These are phyloP conservation scores for Calonectria leucothoes DNA, from an alignment of 2,329 filamentous ascomycete genomes.

Conservation along the genomic window DNA sequence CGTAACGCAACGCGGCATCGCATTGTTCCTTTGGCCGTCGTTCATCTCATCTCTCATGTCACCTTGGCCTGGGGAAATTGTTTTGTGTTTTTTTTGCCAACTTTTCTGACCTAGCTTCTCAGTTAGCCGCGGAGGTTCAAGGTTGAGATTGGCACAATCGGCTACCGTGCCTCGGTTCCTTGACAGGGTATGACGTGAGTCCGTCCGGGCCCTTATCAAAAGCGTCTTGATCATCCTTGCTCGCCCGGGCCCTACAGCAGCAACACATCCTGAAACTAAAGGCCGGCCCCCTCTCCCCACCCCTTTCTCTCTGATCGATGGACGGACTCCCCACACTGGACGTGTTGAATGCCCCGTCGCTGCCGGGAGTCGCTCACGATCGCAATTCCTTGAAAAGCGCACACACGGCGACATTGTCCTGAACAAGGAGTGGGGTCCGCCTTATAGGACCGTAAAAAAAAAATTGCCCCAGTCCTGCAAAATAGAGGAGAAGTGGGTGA, in stretches of 20 bases:
- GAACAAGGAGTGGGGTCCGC: constrained; percentile 42
- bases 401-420: constrained; percentile 30
- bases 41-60: constrained; percentile 15
- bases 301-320: constrained; percentile 19
- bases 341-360: constrained; percentile 1
- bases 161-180: background rate
- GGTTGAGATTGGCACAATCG: background rate
- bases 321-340: constrained; percentile 19
- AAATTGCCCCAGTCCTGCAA: background rate
- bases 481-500: background rate
- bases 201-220: background rate
- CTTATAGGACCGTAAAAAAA: constrained; percentile 5
- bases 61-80: background rate
- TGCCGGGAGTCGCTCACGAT: constrained; percentile 7
- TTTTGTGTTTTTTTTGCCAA: background rate
- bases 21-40: background rate
- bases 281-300: background rate
- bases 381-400: constrained; percentile 17
- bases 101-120: background rate
- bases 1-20: background rate
- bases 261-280: constrained; percentile 12
- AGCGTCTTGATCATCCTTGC: background rate
- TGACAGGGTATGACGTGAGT: constrained; percentile 5
- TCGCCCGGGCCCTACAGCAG: background rate
- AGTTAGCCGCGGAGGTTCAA: constrained; percentile 2